Base-by-base conservation (phyloP, 106 monocot genomes). In the Apostasia shenzhenica region DNA sequence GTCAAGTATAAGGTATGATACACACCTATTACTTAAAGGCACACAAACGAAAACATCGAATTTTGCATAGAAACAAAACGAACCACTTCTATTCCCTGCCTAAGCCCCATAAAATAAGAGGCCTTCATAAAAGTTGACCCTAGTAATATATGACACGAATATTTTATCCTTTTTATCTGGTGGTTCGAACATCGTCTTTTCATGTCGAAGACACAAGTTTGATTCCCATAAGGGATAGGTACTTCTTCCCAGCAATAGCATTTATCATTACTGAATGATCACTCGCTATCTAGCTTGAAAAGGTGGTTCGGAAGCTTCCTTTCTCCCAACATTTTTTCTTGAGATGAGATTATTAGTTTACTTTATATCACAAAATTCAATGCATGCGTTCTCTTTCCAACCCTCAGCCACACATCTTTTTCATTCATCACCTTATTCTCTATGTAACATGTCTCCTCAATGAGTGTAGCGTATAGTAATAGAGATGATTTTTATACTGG, bases 211-310 rank as follows among this genome's bases (percentile, higher is more conserved):
- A 75, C 68, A 67, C 55, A 42, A 52, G 75, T 75, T 75, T 60
- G 58, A 75, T 75, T 75, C 76, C 66, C 54, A 38, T 76, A 76
- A 76, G 69, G 68, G 62, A 62, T 76, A 76, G 68, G 69, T 69
- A 69, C 69, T 69, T 57, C 56, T 67, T 69, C 62, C 64, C 55
- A 14, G 14, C 43, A 62, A n/a, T 14, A 43, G 41, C 49, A 26
- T 26, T 26, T 42, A 71, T 49, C 54, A 68, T 54, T 68, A 54
- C 8, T 68, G 68, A 68, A 54, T 55, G 68, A 68, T 68, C 55
- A 41, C 66, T 67, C 66, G 38, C 66, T 50, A 67, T 67, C 54
- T 68, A 51, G 9, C 68, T 42, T 47, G 13, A 68, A 68, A 68
- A 43, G 46, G 52, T 11, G 49, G 14, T 50, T 26, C 26, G 9